phyloP scores from a whole-genome alignment of 106 monocot species.

The Dendrobium nobile region DNA sequence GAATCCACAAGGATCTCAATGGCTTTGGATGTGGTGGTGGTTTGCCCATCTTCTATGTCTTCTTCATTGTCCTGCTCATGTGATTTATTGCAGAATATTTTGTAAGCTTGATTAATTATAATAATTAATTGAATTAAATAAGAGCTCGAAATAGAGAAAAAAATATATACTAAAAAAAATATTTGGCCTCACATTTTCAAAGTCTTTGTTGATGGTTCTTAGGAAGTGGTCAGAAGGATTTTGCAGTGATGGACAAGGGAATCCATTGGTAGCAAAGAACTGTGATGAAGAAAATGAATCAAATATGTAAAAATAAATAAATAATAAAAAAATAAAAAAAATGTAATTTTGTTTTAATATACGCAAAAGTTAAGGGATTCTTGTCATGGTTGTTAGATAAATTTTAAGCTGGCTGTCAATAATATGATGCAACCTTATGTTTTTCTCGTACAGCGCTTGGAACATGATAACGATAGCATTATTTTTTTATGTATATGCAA shows the following conservation, averaged over 20 bases:
- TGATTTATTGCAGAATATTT: no score
- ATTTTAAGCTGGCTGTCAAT: no score
- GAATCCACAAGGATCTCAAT: background rate
- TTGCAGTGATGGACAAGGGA: conserved; percentile 76
- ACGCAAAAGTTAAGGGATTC: no score
- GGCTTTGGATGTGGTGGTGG: background rate
- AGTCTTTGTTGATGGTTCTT: conserved; percentile 61
- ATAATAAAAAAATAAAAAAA: no score
- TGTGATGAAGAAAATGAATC: background rate
- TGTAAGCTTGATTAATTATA: background rate
- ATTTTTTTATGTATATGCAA: no score
- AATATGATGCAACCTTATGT: no score
- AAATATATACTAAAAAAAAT: background rate
- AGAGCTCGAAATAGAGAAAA: background rate
- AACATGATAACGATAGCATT: no score
- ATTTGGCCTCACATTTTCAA: conserved; percentile 41
- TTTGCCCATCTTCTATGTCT: background rate
- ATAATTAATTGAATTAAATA: background rate
- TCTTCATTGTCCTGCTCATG: background rate
- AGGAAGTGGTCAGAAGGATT: conserved; percentile 77
- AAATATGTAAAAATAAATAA: no score
- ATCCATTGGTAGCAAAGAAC: conserved; percentile 85
- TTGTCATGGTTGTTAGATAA: no score
- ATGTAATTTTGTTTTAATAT: no score
- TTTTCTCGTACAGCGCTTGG: no score